A percentile compares a stretch with the other conserved stretches of the same genome.
Evolutionary conservation across 2,329 filamentous ascomycete species (phyloP).

Genomic region (Colletotrichum tabaci): DNA sequence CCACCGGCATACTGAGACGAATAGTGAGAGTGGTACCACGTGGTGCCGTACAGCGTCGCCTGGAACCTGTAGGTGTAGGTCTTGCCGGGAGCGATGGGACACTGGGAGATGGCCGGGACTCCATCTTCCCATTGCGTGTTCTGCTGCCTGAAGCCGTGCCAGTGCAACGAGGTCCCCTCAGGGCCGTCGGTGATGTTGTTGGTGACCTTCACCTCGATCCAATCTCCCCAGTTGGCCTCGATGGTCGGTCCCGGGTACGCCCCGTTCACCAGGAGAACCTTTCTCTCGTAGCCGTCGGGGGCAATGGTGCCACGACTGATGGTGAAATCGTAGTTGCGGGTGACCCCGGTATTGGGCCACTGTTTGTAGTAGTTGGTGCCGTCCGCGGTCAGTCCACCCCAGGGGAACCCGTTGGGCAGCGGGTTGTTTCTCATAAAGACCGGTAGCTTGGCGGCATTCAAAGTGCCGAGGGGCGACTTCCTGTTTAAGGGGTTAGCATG

Average conservation of each 20-base stretch:
- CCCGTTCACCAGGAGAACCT: conserved; percentile 74
- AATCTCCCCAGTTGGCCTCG: conserved; percentile 75
- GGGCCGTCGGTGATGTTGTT: conserved; percentile 73
- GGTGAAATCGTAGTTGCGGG: conserved; percentile 68
- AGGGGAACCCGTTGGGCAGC: conserved; percentile 65
- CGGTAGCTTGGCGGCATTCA: conserved; percentile 55
- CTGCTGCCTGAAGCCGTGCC: conserved; percentile 68
- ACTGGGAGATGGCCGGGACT: conserved; percentile 70
- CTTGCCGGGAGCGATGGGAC: conserved; percentile 75
- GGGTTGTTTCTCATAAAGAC: conserved; percentile 65
- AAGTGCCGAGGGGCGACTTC: conserved; percentile 58
- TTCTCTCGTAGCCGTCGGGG: conserved; percentile 69
- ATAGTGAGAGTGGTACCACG: conserved; percentile 75
- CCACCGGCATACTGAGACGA: conserved; percentile 73
- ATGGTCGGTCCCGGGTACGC: conserved; percentile 78
- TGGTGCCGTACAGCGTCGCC: conserved; percentile 68
- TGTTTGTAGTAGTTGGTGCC: conserved; percentile 66
- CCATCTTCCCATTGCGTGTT: conserved; percentile 68
- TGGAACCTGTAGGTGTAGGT: conserved; percentile 67
- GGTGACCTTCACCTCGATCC: conserved; percentile 75
- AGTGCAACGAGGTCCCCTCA: conserved; percentile 67
- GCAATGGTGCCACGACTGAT: conserved; percentile 65
- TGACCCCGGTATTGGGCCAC: conserved; percentile 67
- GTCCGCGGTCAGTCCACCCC: conserved; percentile 61
- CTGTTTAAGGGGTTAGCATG: conserved; percentile 45